Base-by-base conservation (phyloP, 108 stramenopile species). In the Nitzschia inconspicua region DNA sequence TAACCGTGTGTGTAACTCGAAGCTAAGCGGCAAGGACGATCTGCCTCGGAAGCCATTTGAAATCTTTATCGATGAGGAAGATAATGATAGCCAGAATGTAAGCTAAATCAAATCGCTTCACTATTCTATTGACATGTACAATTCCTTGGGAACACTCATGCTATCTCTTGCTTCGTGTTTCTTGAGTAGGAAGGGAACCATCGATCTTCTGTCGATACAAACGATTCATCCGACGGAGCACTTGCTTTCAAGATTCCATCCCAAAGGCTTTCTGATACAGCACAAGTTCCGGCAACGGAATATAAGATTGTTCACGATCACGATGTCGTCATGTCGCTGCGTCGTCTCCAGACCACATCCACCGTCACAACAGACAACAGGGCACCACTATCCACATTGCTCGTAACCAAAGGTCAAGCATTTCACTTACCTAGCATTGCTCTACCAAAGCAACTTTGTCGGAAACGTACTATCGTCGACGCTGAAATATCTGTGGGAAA, bases 401-500 rank as follows among this genome's bases (percentile, higher is more conserved):
- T 70, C 13, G 44, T 51, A 16, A 50, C 42, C 18, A 26, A 40
- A 9, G 68, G 68, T 0, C 55, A 62, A 27, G 26, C 57, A 20
- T 70, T 70, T 14, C 42, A 70, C 27, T 41, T 70, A 39, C 68
- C 68, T 8, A 51, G 37, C 41, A 35, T 55, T 20, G 27, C 35
- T 42, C 19, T 70, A 28, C 68, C 68, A 9, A 61, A 43, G 47
- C 42, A 60, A 56, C 32, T 70, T 24, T 44, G 60, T 3, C 41
- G 57, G n/a, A 70, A 62, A 56, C 57, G 47, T 48, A 52, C 47
- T 44, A 30, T 34, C 59, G 2, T 66, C 16, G 77, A 82, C 13
- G 59, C 62, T 0, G 57, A 76, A 18, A 74, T 90, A 22, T 47
- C 48, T 18, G 42, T 86, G 31, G 73, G 73, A 25, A 69, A 84